A percentile compares a stretch with the other conserved stretches of the same genome.
Evolutionary conservation across 2,329 filamentous ascomycete species (phyloP).

Genomic region (Chrysoporthe austroafricana): DNA sequence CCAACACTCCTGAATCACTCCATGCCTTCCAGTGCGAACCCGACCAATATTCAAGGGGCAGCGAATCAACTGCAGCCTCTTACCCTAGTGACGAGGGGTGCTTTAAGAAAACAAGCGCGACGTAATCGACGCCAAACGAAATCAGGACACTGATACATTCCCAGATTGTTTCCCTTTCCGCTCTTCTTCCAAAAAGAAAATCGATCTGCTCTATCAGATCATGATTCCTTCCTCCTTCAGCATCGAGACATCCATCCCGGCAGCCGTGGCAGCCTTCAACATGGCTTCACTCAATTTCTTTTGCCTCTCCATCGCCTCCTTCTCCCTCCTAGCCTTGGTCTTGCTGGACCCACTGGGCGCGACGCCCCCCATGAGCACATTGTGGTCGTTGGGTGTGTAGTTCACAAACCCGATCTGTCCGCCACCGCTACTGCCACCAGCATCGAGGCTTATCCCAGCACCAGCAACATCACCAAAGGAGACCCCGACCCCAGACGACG

Average conservation of each 20-base stretch:
- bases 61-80: too few relatives aligned
- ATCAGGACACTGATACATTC: not conserved
- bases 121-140: too few relatives aligned
- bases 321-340: constrained; percentile 90
- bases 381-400: constrained; percentile 80
- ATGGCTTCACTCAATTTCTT: constrained; percentile 70
- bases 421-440: constrained; percentile 36
- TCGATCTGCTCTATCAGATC: constrained; percentile 37
- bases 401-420: constrained; percentile 74
- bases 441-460: constrained; percentile 30
- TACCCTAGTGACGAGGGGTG: too few relatives aligned
- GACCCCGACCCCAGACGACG: constrained; percentile 16
- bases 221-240: constrained; percentile 55
- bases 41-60: too few relatives aligned
- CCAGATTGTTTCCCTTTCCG: not conserved
- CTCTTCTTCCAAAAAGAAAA: not conserved
- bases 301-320: constrained; percentile 80
- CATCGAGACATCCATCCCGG: constrained; percentile 67
- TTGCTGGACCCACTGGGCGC: constrained; percentile 90
- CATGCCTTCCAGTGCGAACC: too few relatives aligned
- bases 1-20: not conserved
- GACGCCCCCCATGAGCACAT: constrained; percentile 82
- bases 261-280: constrained; percentile 69
- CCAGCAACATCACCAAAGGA: constrained; percentile 33
- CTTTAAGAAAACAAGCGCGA: too few relatives aligned